These are phyloP conservation scores for Aspergillus brasiliensis DNA, from an alignment of 2,329 filamentous ascomycete species.

Conservation along the genomic window DNA sequence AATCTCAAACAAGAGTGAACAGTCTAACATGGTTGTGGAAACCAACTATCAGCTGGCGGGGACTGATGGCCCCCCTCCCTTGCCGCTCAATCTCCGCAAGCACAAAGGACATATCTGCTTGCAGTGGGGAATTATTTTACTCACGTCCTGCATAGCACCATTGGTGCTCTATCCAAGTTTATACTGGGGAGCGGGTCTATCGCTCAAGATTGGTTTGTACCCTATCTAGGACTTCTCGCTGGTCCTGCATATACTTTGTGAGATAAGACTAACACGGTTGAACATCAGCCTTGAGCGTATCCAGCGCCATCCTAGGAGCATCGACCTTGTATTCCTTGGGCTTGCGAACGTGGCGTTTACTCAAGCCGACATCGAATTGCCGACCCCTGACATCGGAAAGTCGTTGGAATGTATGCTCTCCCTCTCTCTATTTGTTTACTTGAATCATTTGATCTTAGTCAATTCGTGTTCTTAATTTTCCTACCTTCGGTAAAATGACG, in stretches of 20 bases:
- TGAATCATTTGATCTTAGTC: too few species aligned
- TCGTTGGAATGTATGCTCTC: slow-evolving; percentile 3
- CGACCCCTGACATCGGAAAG: slow-evolving; percentile 5
- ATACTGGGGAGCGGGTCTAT: not conserved
- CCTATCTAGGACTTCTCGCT: not conserved
- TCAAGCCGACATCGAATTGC: not conserved
- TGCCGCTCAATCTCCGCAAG: slow-evolving; percentile 1
- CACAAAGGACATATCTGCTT: not conserved
- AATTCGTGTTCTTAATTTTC: too few species aligned
- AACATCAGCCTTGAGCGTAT: not conserved
- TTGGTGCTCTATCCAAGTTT: slow-evolving; percentile 6
- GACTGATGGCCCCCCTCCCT: slow-evolving; percentile 1
- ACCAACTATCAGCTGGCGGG: not conserved
- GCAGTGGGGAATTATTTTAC: slow-evolving; percentile 1
- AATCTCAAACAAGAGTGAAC: not conserved
- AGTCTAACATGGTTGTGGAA: not conserved
- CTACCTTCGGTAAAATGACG: not conserved
- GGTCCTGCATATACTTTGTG: not conserved
- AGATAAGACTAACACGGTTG: not conserved
- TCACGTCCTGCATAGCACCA: slow-evolving; percentile 7
- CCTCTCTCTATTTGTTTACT: too few species aligned
- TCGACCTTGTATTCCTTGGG: not conserved
- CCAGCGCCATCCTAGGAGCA: slow-evolving; percentile 1
- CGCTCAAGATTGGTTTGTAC: not conserved
- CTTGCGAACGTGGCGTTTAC: not conserved